These are phyloP conservation scores for Colletotrichum sp. DNA, from an alignment of 2,329 filamentous ascomycete species.

Conservation along the genomic window DNA sequence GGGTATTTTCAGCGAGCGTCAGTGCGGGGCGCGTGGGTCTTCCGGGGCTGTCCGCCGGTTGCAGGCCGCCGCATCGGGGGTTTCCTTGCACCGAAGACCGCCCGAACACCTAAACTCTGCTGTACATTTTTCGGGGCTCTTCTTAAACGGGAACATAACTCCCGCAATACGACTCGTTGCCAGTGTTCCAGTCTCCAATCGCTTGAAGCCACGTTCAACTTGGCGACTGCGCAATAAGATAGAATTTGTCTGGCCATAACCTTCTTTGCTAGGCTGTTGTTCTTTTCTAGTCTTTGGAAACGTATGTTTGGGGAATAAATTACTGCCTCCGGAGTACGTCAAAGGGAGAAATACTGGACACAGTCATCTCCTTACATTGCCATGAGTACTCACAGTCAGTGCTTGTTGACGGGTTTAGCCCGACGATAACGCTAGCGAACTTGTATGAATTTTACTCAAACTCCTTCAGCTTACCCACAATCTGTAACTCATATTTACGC, in stretches of 20 bases:
- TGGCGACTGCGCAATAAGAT: fast-evolving
- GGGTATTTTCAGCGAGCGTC: neutral
- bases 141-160: fast-evolving
- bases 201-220: neutral
- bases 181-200: neutral
- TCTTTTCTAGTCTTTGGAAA: neutral
- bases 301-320: too few species aligned
- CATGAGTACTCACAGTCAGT: too few species aligned
- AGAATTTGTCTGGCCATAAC: neutral
- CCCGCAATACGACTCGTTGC: neutral
- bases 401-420: too few species aligned
- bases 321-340: too few species aligned
- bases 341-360: too few species aligned
- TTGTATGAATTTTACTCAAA: too few species aligned
- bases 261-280: neutral
- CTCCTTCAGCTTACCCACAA: too few species aligned
- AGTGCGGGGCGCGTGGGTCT: conserved; percentile 15
- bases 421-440: too few species aligned
- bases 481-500: too few species aligned
- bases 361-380: too few species aligned
- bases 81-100: conserved; percentile 28
- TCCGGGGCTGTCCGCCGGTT: neutral
- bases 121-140: neutral
- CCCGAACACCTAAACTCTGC: fast-evolving
- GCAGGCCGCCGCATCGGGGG: neutral